These are phyloP conservation scores for Gillenia trifoliata DNA, from an alignment of 306 rosid genomes.

Conservation along the genomic window DNA sequence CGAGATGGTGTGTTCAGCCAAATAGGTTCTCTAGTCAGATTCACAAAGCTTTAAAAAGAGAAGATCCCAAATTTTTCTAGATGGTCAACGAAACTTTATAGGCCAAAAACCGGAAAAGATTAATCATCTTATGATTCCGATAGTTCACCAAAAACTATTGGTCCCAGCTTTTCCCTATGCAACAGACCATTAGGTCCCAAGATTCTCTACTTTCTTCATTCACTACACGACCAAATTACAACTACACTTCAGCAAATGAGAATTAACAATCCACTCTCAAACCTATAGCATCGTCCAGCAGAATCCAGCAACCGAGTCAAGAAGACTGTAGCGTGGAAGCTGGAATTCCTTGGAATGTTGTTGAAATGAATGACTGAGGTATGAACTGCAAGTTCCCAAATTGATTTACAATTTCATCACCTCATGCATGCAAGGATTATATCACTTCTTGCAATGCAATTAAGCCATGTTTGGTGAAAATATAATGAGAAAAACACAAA, in stretches of 20 bases:
- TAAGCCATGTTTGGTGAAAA: neutral
- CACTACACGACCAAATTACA: neutral
- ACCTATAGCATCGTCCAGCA: neutral
- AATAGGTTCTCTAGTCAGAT: neutral
- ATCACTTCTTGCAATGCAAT: neutral
- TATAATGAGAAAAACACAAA: neutral
- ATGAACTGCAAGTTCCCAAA: neutral
- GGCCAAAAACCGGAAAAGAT: neutral
- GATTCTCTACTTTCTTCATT: neutral
- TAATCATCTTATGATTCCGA: neutral
- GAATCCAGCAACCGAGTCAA: constrained; percentile 2
- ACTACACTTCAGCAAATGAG: neutral
- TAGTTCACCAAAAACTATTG: neutral
- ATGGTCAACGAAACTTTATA: neutral
- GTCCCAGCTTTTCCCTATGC: neutral
- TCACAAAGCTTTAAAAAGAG: neutral
- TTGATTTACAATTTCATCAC: neutral
- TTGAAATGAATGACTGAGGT: neutral
- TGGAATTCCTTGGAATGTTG: neutral
- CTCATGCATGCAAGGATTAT: neutral
- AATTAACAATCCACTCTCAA: neutral
- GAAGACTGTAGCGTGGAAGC: neutral
- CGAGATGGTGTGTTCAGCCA: neutral
- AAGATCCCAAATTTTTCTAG: neutral
- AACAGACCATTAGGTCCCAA: neutral